These are phyloP conservation scores for Termitomyces sp. DNA, from an alignment of 768 basidiomycete genomes.

Conservation along the genomic window DNA sequence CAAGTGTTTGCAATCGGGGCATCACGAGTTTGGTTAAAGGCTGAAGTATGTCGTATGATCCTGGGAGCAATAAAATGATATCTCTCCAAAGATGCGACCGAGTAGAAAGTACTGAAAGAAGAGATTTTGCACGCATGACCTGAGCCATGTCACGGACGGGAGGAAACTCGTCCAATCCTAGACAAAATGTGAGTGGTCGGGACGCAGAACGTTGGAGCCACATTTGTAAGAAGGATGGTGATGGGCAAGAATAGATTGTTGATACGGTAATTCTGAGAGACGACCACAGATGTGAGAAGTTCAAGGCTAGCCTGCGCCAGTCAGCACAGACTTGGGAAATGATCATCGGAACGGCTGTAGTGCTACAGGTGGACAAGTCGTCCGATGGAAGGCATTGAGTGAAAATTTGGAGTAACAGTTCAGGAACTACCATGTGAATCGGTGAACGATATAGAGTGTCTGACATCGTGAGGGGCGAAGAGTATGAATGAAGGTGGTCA, in stretches of 20 bases:
- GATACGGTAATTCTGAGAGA: neutral
- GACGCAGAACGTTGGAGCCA: neutral
- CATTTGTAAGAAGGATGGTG: neutral
- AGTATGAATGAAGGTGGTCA: neutral
- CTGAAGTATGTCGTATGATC: neutral
- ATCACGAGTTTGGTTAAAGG: neutral
- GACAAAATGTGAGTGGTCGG: neutral
- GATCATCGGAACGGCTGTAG: neutral
- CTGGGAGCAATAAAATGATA: neutral
- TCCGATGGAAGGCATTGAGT: neutral
- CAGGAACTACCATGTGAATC: neutral
- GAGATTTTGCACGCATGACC: neutral
- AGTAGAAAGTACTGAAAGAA: neutral
- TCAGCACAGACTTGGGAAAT: neutral
- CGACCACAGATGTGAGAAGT: neutral
- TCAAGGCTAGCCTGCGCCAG: neutral
- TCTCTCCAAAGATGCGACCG: neutral
- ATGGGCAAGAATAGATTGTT: neutral
- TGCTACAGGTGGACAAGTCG: neutral
- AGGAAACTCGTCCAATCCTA: slow-evolving; percentile 1
- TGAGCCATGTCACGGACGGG: neutral
- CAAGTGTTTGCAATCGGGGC: neutral
- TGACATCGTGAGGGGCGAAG: neutral
- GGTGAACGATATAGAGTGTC: neutral
- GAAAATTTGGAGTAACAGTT: neutral